Percentiles rank a stretch among this genome's conserved stretches.
Evolutionary conservation across 139 green algal genomes (phyloP).

Genomic region (Astrephomene gubernaculifera): DNA sequence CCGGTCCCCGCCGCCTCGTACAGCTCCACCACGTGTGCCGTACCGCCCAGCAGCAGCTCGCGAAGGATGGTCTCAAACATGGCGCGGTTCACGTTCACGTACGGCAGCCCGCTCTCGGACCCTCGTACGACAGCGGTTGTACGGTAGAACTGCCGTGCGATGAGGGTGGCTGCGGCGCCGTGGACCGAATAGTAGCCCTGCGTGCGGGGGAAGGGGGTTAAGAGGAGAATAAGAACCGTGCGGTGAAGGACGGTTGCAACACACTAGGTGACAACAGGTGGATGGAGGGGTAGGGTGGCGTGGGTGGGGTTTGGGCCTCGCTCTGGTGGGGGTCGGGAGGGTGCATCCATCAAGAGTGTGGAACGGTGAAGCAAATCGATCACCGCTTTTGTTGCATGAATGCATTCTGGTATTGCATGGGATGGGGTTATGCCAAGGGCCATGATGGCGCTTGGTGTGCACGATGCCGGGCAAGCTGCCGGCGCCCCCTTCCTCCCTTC

Average conservation of each 20-base stretch:
- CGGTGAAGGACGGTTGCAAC: background rate
- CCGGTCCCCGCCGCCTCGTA: constrained; percentile 78
- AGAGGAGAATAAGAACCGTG: background rate
- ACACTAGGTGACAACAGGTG: too few species aligned
- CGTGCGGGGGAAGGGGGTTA: background rate
- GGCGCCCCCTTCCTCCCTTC: too few species aligned
- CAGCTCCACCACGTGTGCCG: constrained; percentile 83
- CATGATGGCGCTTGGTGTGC: too few species aligned
- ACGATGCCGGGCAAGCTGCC: too few species aligned
- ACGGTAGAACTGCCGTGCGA: constrained; percentile 87
- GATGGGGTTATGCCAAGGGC: too few species aligned
- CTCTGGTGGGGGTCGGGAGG: too few species aligned
- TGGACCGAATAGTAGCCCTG: constrained; percentile 89
- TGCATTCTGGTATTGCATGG: too few species aligned
- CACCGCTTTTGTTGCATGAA: too few species aligned
- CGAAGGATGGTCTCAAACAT: constrained; percentile 83
- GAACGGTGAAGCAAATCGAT: too few species aligned
- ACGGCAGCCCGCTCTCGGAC: constrained; percentile 46
- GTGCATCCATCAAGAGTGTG: too few species aligned
- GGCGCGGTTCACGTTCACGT: constrained; percentile 78
- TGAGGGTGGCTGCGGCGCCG: constrained; percentile 79
- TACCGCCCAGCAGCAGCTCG: constrained; percentile 82
- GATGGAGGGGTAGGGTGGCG: too few species aligned
- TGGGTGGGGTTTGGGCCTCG: too few species aligned
- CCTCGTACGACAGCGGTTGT: constrained; percentile 60